Evolutionary conservation across 495 filamentous ascomycete species (phyloP).

Genomic region (Rusavskia elegans): DNA sequence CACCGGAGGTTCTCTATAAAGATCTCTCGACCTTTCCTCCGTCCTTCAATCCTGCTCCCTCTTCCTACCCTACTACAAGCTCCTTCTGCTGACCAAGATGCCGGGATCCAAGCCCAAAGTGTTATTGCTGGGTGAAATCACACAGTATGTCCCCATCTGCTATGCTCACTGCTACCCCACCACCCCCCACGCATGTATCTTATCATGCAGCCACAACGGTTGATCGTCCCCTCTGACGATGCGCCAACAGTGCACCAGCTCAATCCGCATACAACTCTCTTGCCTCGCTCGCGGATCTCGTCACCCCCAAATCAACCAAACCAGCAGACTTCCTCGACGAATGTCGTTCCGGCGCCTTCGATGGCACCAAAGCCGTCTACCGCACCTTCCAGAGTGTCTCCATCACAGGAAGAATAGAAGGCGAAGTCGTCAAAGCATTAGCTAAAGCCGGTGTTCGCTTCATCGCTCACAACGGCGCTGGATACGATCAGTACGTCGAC

Average conservation of each 20-base stretch:
- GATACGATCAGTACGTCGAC: conserved; percentile 1
- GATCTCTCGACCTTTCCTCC: no score
- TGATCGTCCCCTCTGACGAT: conserved; percentile 1
- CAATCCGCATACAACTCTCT: conserved; percentile 34
- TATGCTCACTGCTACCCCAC: background rate
- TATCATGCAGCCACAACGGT: no score
- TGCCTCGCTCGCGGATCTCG: conserved; percentile 30
- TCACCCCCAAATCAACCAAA: conserved; percentile 32
- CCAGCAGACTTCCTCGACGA: conserved; percentile 58
- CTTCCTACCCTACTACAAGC: no score
- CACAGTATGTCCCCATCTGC: conserved; percentile 26
- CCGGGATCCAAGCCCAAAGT: conserved; percentile 30
- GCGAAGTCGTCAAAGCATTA: conserved; percentile 46
- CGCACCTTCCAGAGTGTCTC: conserved; percentile 55
- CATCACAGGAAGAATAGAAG: conserved; percentile 54
- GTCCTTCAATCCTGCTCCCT: no score
- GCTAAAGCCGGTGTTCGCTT: conserved; percentile 33
- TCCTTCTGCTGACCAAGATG: background rate
- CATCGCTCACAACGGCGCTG: conserved; percentile 36
- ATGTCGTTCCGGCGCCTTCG: conserved; percentile 49
- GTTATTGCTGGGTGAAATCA: conserved; percentile 39
- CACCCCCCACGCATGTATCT: background rate
- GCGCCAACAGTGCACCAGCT: conserved; percentile 16
- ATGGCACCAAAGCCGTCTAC: conserved; percentile 53
- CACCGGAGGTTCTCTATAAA: no score